A percentile compares a stretch with the other conserved stretches of the same genome.
These are phyloP conservation scores for Termitomyces sp. DNA, from an alignment of 768 basidiomycete species.

Conservation along the genomic window DNA sequence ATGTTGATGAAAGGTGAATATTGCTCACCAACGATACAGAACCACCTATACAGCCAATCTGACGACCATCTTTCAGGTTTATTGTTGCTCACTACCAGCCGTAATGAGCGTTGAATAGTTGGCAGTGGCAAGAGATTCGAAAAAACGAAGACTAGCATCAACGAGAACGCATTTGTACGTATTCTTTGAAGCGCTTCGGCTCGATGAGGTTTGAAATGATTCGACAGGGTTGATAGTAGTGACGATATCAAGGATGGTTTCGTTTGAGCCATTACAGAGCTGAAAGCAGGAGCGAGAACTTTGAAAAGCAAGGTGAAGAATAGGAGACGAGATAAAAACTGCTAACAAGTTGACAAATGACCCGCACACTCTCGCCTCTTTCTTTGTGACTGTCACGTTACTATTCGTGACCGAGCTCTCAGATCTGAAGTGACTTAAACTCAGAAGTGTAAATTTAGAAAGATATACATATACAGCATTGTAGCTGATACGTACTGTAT, in stretches of 20 bases:
- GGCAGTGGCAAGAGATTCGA: constrained; percentile 38
- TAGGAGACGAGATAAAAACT: background rate
- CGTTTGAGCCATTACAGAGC: background rate
- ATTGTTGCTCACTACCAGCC: constrained; percentile 18
- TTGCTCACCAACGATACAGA: constrained; percentile 34
- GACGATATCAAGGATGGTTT: constrained; percentile 11
- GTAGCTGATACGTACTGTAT: too few relatives aligned
- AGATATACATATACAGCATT: too few relatives aligned
- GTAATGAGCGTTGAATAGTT: constrained; percentile 28
- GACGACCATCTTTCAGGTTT: constrained; percentile 24
- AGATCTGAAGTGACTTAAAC: too few relatives aligned
- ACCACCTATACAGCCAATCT: constrained; percentile 33
- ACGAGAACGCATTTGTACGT: constrained; percentile 32
- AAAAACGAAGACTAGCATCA: constrained; percentile 27
- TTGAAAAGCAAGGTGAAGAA: background rate
- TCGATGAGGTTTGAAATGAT: constrained; percentile 39
- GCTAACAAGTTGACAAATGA: background rate
- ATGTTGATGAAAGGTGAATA: background rate
- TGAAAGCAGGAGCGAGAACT: background rate
- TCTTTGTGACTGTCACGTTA: too few relatives aligned
- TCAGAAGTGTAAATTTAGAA: too few relatives aligned
- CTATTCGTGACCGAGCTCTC: too few relatives aligned
- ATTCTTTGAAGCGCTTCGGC: constrained; percentile 40
- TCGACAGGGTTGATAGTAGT: constrained; percentile 15
- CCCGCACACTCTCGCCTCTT: background rate